Base-by-base conservation (phyloP, 306 rosid genomes). In the Sophora flavescens region DNA sequence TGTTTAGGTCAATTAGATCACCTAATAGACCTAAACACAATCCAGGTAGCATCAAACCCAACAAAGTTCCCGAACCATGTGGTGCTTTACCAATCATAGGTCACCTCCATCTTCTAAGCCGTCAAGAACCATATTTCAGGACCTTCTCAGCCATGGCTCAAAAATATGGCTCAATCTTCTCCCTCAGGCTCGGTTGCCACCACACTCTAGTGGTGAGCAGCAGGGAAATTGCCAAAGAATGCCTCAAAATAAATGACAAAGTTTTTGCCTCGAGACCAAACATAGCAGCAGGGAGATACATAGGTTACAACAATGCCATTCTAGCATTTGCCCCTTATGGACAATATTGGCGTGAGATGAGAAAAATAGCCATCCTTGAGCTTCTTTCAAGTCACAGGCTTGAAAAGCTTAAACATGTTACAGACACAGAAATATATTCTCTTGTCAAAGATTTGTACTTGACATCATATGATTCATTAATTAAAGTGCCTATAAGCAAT, bases 241-340 rank as follows among this genome's bases (percentile, higher is more conserved):
- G 78, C 39, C 86, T 87, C 67, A 59, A 63, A 47, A 82, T 76
- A 36, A 72, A 63, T n/a, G 90, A 87, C 70, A 72, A 17, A 61
- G 51, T 30, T 17, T 84, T 87, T 3, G 88, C 90, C 4, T 61
- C 88, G 6, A 68, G 86, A n/a, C 74, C 88, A 0, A 62, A 14
- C 70, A 57, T 63, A 4, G 59, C 79, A 0, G 83, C 78, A 0
- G 88, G 88, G 4, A 84, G 80, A 58, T 51, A 78, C 71, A 0
- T 81, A 0, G 88, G 90, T 6, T 84, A 81, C 75, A 79, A 87
- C 74, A 78, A 87, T 39, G 90, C 97, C 3, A 2, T 72, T 0
- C 85, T 89, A 6, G 84, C 80, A 1, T 58, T 89, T 4, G 81
- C 97, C 2, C 89, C 97, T 0, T 83, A 91, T 30, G 97, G 93